Base-by-base conservation (phyloP, 2,329 filamentous ascomycete species). In the Botryosphaeria dothidea region DNA sequence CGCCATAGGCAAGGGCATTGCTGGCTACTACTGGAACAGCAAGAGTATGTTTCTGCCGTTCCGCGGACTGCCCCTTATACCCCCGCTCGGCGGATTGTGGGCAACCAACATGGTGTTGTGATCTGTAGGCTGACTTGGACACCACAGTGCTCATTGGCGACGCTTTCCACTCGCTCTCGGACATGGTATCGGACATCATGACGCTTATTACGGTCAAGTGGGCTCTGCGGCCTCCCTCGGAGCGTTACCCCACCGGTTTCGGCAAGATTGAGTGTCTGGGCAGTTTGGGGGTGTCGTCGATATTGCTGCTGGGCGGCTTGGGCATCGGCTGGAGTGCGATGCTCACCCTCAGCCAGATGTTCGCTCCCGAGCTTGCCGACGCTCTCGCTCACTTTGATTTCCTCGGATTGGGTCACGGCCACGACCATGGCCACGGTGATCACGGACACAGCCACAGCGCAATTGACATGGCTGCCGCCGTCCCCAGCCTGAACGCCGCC, bases 201-300 rank as follows among this genome's bases (percentile, higher is more conserved):
- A 99, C 95, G 0, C 85, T 99, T 21, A 92, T 92, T 17, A 99
- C 95, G 9, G 93, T 99, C 52, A 94, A 93, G 21, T 97, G 92
- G 88, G 96, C 93, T 66, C 81, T 98, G 66, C 92, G 91, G 72
- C 90, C 92, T 5, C 93, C 95, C 0, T 92, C 91, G 11, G 85
- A 90, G 63, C 86, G 86, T 45, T 99, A 97, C 75, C 95, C 95
- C 2, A 88, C 89, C 72, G 95, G 95, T 1, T 99, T 96, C 75
- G 95, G 95, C 75, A 99, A 99, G 82, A 87, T 99, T n/a, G 95
- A 99, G 82, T 97, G 93, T 72, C 81, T 99, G 74, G 95, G 95
- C 21, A 95, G 93, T 23, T 81, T 99, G 66, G 95, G 94, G 17
- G 95, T 99, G 36, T 97, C 93, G 70, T 89, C 93, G 68, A 91